Evolutionary conservation across 768 basidiomycete genomes (phyloP).

Genomic region (Leccinum boreale): DNA sequence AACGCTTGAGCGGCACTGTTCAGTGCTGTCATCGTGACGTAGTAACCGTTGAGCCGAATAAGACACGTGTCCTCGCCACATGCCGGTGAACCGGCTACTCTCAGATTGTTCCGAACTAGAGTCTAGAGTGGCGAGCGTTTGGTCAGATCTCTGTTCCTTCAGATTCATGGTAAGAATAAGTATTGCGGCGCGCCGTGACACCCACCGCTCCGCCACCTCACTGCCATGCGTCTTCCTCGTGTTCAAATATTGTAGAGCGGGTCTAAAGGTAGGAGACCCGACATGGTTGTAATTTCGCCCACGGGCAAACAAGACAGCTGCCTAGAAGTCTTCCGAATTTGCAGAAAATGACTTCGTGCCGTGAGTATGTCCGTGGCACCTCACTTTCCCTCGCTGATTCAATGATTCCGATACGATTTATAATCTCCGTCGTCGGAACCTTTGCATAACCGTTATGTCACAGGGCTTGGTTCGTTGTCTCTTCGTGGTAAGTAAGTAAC

Average conservation of each 20-base stretch:
- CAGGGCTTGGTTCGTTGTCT: background rate
- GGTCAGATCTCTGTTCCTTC: constrained; percentile 12
- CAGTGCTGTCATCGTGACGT: background rate
- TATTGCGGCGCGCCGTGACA: constrained; percentile 5
- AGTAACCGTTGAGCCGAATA: background rate
- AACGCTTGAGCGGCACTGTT: background rate
- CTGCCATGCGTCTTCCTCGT: constrained; percentile 10
- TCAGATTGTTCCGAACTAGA: background rate
- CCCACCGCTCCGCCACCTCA: constrained; percentile 1
- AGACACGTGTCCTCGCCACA: constrained; percentile 21
- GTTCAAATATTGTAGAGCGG: constrained; percentile 1
- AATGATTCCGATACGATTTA: constrained; percentile 2
- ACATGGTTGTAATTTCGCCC: background rate
- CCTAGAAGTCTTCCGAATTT: background rate
- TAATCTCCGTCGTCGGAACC: constrained; percentile 2
- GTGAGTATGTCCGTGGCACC: background rate
- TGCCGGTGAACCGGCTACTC: background rate
- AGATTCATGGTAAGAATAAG: constrained; percentile 7
- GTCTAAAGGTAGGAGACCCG: background rate
- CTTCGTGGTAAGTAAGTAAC: background rate
- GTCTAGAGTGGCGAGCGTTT: background rate
- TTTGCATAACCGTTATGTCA: background rate
- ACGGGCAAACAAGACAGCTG: constrained; percentile 1
- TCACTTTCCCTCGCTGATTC: constrained; percentile 10
- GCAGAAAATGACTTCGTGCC: background rate